Conservation (phyloP, 805 yeast species). For the Kodamaea nitidulidarum region DNA sequence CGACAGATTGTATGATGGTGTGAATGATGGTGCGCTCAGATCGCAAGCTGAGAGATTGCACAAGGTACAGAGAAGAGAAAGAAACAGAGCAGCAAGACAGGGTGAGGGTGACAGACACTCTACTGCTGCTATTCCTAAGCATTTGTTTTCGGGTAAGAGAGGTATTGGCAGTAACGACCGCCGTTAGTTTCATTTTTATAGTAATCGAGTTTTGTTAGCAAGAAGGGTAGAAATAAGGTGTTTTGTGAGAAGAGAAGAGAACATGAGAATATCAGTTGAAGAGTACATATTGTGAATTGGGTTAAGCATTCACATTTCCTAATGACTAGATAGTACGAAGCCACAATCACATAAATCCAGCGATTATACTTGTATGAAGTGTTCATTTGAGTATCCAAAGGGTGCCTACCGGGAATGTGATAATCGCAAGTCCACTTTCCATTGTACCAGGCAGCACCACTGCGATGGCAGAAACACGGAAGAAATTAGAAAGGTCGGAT, state of each 20-base stretch:
- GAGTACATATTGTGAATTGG: too few species aligned
- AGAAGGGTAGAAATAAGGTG: neutral
- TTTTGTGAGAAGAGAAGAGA: neutral
- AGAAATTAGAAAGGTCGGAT: too few species aligned
- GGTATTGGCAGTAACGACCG: slow-evolving; percentile 90
- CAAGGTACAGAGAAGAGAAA: slow-evolving; percentile 87
- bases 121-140: slow-evolving; percentile 84
- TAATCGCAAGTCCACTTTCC: too few species aligned
- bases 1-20: slow-evolving; percentile 84
- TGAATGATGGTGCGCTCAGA: slow-evolving; percentile 74
- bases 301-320: too few species aligned
- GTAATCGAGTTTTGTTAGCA: neutral
- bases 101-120: slow-evolving; percentile 96
- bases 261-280: neutral
- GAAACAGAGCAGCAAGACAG: slow-evolving; percentile 86
- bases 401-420: too few species aligned
- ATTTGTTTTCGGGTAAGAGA: slow-evolving; percentile 93
- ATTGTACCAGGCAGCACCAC: too few species aligned
- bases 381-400: too few species aligned
- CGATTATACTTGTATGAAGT: too few species aligned
- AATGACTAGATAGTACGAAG: too few species aligned
- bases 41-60: slow-evolving; percentile 82
- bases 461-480: too few species aligned
- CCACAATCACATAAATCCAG: too few species aligned
- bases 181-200: slow-evolving; percentile 47